Base-by-base conservation (phyloP, 306 rosid genomes). In the Dalbergia cochinchinensis region DNA sequence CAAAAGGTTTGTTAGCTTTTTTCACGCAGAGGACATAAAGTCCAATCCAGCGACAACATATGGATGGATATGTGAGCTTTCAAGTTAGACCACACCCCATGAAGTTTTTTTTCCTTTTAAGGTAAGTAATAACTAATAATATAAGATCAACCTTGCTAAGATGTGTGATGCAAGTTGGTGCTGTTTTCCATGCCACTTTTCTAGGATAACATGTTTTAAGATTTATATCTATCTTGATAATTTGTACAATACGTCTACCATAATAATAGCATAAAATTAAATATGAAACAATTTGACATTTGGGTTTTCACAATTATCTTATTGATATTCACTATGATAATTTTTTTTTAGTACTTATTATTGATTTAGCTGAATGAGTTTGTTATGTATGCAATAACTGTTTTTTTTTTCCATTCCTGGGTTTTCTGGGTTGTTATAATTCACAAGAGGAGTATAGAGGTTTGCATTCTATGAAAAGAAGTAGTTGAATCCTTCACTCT, bases 381-480 rank as follows among this genome's bases (percentile, higher is more conserved):
- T 60, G 63, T 8, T 19, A 1, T 79, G 35, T 41, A 3, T 54
- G 57, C 50, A 48, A 18, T 50, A 8, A 13, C 22, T 20, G 47
- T 26, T 26, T 26, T 62, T 20, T 20, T 20, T 60, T 68, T 63
- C 64, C 44, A 16, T 45, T 37, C 19, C 35, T 72, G 50, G 19
- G 65, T 72, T 71, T 78, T 71, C 9, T 69, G 59, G 5, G 64
- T 73, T 10, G 4, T 18, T 71, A 71, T 12, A 53, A 71, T 78
- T 53, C 62, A 47, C 67, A 41, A 42, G 42, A 73, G n/a, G 37
- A 75, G 15, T 53, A 6, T 71, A 31, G 13, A 47, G 11, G 22
- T 48, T 50, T 79, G 57, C 20, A 59, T n/a, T 39, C 39, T 66
- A 31, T 33, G 33, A 53, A 73, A 63, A 51, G 15, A 11, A 59